Base-by-base conservation (phyloP, 768 basidiomycete genomes). In the Lactarius pseudohatsudake region DNA sequence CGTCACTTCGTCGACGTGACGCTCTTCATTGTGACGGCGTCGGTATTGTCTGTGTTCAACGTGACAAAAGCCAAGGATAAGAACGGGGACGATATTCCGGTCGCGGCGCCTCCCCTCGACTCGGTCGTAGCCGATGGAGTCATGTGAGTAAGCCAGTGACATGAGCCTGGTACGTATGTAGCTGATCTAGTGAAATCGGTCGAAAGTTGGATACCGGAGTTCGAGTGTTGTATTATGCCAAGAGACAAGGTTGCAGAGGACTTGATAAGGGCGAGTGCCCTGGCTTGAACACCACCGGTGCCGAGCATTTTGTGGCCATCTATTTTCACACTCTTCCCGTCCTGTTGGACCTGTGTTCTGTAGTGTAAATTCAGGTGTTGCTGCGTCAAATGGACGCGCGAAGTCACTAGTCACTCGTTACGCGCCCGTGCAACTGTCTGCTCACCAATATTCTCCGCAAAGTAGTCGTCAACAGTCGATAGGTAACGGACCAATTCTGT, bases 11-110 rank as follows among this genome's bases (percentile, higher is more conserved):
- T n/a, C 30, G 20, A 56, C 1, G 10, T 18, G 55, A 20, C 32
- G 32, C 32, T 56, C 13, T 53, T 53, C 50, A 22, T 26, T 26
- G 26, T 53, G 50, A 53, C 50, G 13, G 55, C n/a, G 55, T 40
- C 66, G 7, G 16, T 67, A 7, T 57, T 65, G 30, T 55, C 65
- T 0, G 59, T 62, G 7, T 62, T 62, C 61, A 57, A 57, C 9
- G n/a, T 66, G 16, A n/a, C 47, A n/a, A 66, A 47, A 55, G 54
- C 65, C 11, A 62, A 57, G 30, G 65, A 66, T 26, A 28, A 53
- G 50, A 26, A 26, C 6, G 50, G 50, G 13, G 15, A 15, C 22
- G 26, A 53, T 13, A 53, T 53, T 53, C 50, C 50, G 11, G 26
- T 53, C 50, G 22, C 50, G 26, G 5, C 2, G 50, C 22, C 4